Evolutionary conservation across 2,329 filamentous ascomycete genomes (phyloP), one percentile per base, ranked within the genome.

Genomic region (Camillea tinctor): DNA sequence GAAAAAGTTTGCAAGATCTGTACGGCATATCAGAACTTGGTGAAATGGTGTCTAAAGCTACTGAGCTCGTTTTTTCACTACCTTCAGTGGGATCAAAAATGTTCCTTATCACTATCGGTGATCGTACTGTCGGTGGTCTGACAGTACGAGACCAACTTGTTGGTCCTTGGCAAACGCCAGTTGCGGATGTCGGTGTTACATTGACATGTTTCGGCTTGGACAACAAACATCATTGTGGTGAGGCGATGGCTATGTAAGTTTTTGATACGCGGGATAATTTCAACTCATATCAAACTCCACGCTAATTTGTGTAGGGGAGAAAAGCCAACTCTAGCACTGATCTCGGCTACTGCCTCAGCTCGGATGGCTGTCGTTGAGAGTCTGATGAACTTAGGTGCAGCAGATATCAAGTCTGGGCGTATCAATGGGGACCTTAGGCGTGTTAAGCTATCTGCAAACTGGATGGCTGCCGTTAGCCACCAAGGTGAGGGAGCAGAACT

Each of bases 381-480:
- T 61, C 81, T 99, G 61, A 88, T 97, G 85, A 99, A 99, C 75
- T 81, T 99, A 60, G 93, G 91, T 44, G 95, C 95, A 58, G 65
- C 83, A 26, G 82, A 86, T 61, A 80, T 86, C 60, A 75, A 73
- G 64, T 61, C 63, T 44, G 74, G 69, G n/a, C 69, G 69, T 23
- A 63, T 74, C 15, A 69, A 88, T 58, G 90, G 89, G 52, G 87
- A 91, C 57, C 80, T 98, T 55, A 85, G 85, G 61, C 88, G 91
- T 50, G 88, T 98, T 63, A 90, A 94, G 73, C 84, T 98, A 9
- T 97, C 93, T 2, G 94, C 94, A 54, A 98, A 99, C 79, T 99
- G 94, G 94, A 98, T 98, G 95, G 93, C 93, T 2, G 94, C 94
- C n/a, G 91, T 93, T 62, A 93, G 88, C 72, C 93, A 97, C 74